These are phyloP conservation scores for Xylaria telfairii DNA, from an alignment of 495 filamentous ascomycete species.

Conservation along the genomic window DNA sequence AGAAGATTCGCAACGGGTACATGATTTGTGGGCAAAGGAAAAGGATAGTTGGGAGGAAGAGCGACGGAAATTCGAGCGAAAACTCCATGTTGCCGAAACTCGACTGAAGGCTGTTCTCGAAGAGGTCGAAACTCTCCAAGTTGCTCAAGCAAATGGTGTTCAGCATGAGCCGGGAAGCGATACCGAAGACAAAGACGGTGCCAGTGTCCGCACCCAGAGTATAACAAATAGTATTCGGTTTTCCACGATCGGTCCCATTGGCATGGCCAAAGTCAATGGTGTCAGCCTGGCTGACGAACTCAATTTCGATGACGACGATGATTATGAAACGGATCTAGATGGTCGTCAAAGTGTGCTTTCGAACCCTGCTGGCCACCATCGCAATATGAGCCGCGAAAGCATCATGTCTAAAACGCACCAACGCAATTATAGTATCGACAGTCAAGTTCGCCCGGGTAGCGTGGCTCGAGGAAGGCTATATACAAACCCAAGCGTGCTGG, in stretches of 20 bases:
- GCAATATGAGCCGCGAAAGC: slow-evolving; percentile 54
- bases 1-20: slow-evolving; percentile 78
- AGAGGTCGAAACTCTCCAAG: slow-evolving; percentile 80
- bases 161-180: slow-evolving; percentile 54
- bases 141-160: slow-evolving; percentile 52
- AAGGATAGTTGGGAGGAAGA: slow-evolving; percentile 83
- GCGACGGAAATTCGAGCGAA: slow-evolving; percentile 79
- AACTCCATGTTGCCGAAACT: slow-evolving; percentile 84
- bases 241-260: slow-evolving; percentile 68
- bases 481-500: slow-evolving; percentile 55
- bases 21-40: slow-evolving; percentile 79
- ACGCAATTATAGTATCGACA: slow-evolving; percentile 58
- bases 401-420: slow-evolving; percentile 50
- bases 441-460: slow-evolving; percentile 56
- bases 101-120: slow-evolving; percentile 82
- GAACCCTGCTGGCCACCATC: slow-evolving; percentile 40
- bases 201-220: slow-evolving; percentile 78
- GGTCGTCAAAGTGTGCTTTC: slow-evolving; percentile 61
- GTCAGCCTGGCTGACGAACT: slow-evolving; percentile 90
- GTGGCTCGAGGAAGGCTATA: slow-evolving; percentile 53
- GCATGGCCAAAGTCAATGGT: slow-evolving; percentile 62
- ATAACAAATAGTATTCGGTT: slow-evolving; percentile 76
- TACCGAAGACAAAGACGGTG: slow-evolving; percentile 73
- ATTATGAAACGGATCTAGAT: slow-evolving; percentile 62
- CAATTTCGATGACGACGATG: slow-evolving; percentile 79